These are phyloP conservation scores for Aspergillus ochraceoroseus DNA, from an alignment of 2,329 filamentous ascomycete species.

Conservation along the genomic window DNA sequence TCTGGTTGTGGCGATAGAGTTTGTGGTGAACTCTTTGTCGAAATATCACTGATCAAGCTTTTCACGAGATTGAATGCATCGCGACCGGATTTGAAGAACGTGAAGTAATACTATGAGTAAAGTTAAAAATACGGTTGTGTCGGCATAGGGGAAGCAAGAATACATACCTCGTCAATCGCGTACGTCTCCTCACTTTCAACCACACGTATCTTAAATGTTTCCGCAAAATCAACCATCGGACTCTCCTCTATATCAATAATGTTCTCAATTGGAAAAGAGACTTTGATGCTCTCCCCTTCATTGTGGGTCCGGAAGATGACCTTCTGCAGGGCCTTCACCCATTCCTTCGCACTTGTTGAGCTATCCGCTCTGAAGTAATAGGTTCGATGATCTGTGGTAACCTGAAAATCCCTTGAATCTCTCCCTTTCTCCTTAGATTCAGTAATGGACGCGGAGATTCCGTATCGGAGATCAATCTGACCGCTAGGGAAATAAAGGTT, in stretches of 20 bases:
- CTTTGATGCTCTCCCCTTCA: slow-evolving; percentile 94
- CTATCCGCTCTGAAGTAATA: slow-evolving; percentile 91
- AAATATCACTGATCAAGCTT: slow-evolving; percentile 63
- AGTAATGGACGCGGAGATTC: slow-evolving; percentile 73
- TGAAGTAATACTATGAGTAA: slow-evolving; percentile 83
- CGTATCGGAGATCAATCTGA: slow-evolving; percentile 87
- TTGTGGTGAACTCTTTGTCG: slow-evolving; percentile 42
- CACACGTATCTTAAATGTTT: slow-evolving; percentile 88
- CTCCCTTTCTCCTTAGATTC: slow-evolving; percentile 65
- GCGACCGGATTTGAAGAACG: slow-evolving; percentile 81
- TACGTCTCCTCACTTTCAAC: slow-evolving; percentile 92
- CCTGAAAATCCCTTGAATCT: slow-evolving; percentile 69
- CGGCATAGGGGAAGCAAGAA: neutral
- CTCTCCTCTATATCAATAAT: slow-evolving; percentile 90
- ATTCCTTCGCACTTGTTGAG: slow-evolving; percentile 81
- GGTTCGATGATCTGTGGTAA: slow-evolving; percentile 74
- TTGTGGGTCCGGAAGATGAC: slow-evolving; percentile 96
- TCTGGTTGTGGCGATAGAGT: slow-evolving; percentile 17
- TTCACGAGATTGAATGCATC: slow-evolving; percentile 77
- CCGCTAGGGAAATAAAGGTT: slow-evolving; percentile 88
- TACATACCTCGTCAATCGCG: slow-evolving; percentile 78
- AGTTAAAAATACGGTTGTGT: slow-evolving; percentile 14
- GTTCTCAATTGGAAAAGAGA: slow-evolving; percentile 81
- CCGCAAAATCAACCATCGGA: slow-evolving; percentile 82
- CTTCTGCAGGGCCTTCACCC: slow-evolving; percentile 89